phyloP scores from a whole-genome alignment of 768 basidiomycete genomes.

The Thelephora ganbajun region DNA sequence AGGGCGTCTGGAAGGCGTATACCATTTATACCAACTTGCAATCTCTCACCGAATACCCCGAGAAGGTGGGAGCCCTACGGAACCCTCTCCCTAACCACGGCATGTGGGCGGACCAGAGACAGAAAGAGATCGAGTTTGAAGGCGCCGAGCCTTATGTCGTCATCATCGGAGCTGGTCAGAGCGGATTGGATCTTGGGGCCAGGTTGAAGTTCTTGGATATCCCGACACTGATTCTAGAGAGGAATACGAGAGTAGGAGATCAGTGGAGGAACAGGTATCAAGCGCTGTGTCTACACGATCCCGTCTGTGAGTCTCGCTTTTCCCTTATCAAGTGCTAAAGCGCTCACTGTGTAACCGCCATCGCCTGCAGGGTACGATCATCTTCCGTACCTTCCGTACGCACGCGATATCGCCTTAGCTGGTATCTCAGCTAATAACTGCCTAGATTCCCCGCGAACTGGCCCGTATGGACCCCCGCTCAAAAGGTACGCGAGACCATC shows the following conservation, averaged over 20 bases:
- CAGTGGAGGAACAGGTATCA: conserved; percentile 40
- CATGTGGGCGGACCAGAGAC: conserved; percentile 36
- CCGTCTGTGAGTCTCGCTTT: conserved; percentile 13
- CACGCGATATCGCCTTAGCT: background rate
- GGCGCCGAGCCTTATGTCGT: conserved; percentile 40
- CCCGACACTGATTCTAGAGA: conserved; percentile 39
- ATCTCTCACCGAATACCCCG: conserved; percentile 36
- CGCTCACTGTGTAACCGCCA: background rate
- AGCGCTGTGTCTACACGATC: conserved; percentile 21
- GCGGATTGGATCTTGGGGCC: conserved; percentile 36
- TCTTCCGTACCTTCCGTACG: conserved; percentile 39
- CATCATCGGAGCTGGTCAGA: conserved; percentile 30
- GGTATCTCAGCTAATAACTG: background rate
- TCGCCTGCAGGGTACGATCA: conserved; percentile 32
- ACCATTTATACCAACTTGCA: conserved; percentile 46
- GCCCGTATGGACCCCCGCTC: conserved; percentile 38
- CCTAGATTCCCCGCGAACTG: conserved; percentile 11
- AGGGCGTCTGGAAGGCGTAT: conserved; percentile 42
- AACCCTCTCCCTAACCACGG: conserved; percentile 31
- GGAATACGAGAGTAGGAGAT: conserved; percentile 37
- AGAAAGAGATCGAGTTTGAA: conserved; percentile 28
- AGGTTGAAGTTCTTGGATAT: conserved; percentile 34
- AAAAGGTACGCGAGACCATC: conserved; percentile 21
- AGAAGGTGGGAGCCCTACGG: conserved; percentile 32
- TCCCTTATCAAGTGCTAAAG: background rate